Evolutionary conservation across 1,284 basidiomycete genomes (phyloP).

Genomic region (Fomitopsis schrenkii): DNA sequence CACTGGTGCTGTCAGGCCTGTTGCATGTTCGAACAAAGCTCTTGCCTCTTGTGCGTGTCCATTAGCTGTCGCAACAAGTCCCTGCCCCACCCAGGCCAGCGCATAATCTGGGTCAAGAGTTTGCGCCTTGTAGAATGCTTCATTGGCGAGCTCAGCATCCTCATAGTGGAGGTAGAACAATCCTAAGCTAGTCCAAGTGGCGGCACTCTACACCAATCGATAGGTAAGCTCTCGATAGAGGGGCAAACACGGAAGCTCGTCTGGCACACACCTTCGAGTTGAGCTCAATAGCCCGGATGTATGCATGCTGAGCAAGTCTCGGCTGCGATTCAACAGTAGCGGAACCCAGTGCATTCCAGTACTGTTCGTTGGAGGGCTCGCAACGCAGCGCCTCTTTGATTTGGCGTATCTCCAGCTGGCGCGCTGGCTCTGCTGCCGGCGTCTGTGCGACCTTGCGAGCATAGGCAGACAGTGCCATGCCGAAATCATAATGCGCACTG

Average conservation of each 20-base stretch:
- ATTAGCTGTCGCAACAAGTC: constrained; percentile 70
- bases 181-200: constrained; percentile 88
- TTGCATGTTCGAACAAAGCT: constrained; percentile 81
- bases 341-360: constrained; percentile 84
- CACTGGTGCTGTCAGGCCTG: constrained; percentile 64
- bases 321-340: constrained; percentile 68
- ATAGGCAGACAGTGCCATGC: constrained; percentile 61
- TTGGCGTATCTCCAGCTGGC: constrained; percentile 56
- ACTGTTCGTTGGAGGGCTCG: constrained; percentile 69
- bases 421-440: constrained; percentile 29
- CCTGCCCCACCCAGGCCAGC: constrained; percentile 93
- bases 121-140: constrained; percentile 87
- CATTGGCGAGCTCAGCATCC: constrained; percentile 83
- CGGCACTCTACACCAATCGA: constrained; percentile 51
- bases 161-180: constrained; percentile 83
- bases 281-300: constrained; percentile 85
- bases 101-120: constrained; percentile 89
- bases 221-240: background rate
- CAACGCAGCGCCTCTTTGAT: constrained; percentile 75
- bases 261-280: constrained; percentile 61
- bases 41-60: constrained; percentile 62
- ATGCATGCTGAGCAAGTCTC: constrained; percentile 86
- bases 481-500: constrained; percentile 78
- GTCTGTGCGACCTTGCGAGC: constrained; percentile 28
- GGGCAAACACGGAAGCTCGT: background rate